Percentiles rank a stretch among this genome's conserved stretches.
These are phyloP conservation scores for Allantophomopsis lycopodina DNA, from an alignment of 2,329 filamentous ascomycete species.

Conservation along the genomic window DNA sequence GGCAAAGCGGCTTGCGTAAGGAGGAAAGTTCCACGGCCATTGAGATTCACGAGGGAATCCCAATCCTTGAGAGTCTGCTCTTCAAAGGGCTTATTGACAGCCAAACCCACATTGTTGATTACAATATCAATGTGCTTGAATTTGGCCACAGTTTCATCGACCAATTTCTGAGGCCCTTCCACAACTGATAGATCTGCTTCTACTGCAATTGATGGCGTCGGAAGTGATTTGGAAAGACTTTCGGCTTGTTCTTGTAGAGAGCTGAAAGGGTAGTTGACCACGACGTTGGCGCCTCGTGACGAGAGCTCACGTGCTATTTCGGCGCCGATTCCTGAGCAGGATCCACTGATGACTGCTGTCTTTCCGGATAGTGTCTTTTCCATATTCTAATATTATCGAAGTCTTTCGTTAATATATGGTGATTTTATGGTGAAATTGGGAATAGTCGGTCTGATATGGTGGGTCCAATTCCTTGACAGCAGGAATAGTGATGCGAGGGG, in stretches of 20 bases:
- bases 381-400: neutral
- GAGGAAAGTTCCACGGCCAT: slow-evolving; percentile 26
- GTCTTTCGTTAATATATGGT: too few species aligned
- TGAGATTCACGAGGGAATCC: slow-evolving; percentile 26
- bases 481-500: too few species aligned
- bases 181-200: slow-evolving; percentile 26
- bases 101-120: slow-evolving; percentile 29
- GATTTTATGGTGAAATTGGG: too few species aligned
- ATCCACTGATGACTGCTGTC: slow-evolving; percentile 35
- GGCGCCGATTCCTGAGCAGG: slow-evolving; percentile 28
- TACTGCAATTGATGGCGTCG: slow-evolving; percentile 21
- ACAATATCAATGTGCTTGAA: slow-evolving; percentile 27
- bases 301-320: slow-evolving; percentile 29
- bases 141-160: slow-evolving; percentile 19
- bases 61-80: slow-evolving; percentile 24
- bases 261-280: slow-evolving; percentile 32
- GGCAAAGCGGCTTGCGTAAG: slow-evolving; percentile 23
- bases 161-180: slow-evolving; percentile 20
- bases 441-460: too few species aligned
- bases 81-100: slow-evolving; percentile 22
- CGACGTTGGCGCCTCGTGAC: slow-evolving; percentile 28
- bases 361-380: slow-evolving; percentile 31
- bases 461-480: too few species aligned
- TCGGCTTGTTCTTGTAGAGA: slow-evolving; percentile 16
- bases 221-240: slow-evolving; percentile 14